These are phyloP conservation scores for Lenzites betulinus DNA, from an alignment of 768 basidiomycete genomes.

Conservation along the genomic window DNA sequence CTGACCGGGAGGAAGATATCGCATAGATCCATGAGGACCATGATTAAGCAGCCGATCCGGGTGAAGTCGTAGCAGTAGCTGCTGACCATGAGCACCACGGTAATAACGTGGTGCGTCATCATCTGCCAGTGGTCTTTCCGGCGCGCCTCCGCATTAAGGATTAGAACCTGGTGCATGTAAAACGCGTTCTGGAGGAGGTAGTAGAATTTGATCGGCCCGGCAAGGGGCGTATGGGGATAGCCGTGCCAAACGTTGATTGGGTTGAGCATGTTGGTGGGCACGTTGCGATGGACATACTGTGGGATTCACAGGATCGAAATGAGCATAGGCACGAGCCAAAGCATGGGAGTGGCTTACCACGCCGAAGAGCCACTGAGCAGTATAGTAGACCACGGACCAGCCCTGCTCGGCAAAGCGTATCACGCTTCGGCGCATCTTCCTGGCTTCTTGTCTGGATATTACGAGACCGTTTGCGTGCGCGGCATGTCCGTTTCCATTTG, in stretches of 20 bases:
- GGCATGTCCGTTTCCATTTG: slow-evolving; percentile 26
- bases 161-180: slow-evolving; percentile 89
- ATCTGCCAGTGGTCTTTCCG: slow-evolving; percentile 95
- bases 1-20: slow-evolving; percentile 91
- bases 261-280: slow-evolving; percentile 67
- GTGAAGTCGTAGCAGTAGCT: slow-evolving; percentile 88
- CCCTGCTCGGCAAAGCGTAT: slow-evolving; percentile 94
- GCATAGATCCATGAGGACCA: slow-evolving; percentile 92
- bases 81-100: slow-evolving; percentile 69
- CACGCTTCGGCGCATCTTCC: slow-evolving; percentile 68
- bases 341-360: slow-evolving; percentile 41
- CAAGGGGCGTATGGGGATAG: slow-evolving; percentile 82
- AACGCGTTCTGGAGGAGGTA: slow-evolving; percentile 86
- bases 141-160: slow-evolving; percentile 89
- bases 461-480: slow-evolving; percentile 32
- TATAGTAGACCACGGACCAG: slow-evolving; percentile 85
- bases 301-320: slow-evolving; percentile 10
- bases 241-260: slow-evolving; percentile 70
- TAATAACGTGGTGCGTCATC: slow-evolving; percentile 95
- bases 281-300: slow-evolving; percentile 78
- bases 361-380: slow-evolving; percentile 74
- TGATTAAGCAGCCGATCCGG: slow-evolving; percentile 85
- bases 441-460: slow-evolving; percentile 49
- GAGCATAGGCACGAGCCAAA: slow-evolving; percentile 47
- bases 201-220: slow-evolving; percentile 86